Percentiles rank a stretch among this genome's conserved stretches.
Conservation (phyloP, 495 filamentous ascomycete genomes). For the Aspergillus sclerotioniger region DNA sequence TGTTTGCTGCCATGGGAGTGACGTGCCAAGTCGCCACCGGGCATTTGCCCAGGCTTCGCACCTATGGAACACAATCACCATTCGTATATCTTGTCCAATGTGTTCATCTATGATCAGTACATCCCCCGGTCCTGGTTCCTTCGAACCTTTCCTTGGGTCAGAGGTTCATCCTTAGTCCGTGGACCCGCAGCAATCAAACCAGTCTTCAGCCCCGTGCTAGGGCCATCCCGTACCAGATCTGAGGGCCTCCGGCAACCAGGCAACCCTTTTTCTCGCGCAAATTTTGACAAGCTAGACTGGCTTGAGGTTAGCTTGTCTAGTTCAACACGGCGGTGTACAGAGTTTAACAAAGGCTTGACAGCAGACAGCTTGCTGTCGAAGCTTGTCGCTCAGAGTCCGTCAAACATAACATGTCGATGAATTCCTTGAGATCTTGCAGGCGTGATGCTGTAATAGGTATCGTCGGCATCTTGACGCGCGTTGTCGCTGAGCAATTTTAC, state of each 20-base stretch:
- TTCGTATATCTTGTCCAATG: background rate
- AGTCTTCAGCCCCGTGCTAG: background rate
- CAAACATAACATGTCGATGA: too few species aligned
- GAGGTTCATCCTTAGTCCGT: background rate
- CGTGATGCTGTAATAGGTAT: too few species aligned
- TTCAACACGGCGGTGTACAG: background rate
- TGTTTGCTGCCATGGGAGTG: too few species aligned
- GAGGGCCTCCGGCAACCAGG: background rate
- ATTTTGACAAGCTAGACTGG: background rate
- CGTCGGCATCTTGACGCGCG: too few species aligned
- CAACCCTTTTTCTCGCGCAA: background rate
- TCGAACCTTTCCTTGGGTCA: background rate
- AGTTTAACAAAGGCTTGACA: background rate
- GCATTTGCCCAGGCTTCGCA: too few species aligned
- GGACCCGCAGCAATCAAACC: background rate
- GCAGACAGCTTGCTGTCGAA: too few species aligned
- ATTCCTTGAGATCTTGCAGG: too few species aligned
- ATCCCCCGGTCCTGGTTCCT: background rate
- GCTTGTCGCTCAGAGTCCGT: too few species aligned
- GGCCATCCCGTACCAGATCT: background rate
- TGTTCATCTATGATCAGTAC: background rate
- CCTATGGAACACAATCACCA: too few species aligned
- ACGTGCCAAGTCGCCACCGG: too few species aligned
- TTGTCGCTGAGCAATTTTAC: too few species aligned
- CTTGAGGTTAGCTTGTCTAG: background rate